Evolutionary conservation across 2,329 filamentous ascomycete genomes (phyloP), one percentile per base, ranked within the genome.

Genomic region (Decorospora gaudefroyi): DNA sequence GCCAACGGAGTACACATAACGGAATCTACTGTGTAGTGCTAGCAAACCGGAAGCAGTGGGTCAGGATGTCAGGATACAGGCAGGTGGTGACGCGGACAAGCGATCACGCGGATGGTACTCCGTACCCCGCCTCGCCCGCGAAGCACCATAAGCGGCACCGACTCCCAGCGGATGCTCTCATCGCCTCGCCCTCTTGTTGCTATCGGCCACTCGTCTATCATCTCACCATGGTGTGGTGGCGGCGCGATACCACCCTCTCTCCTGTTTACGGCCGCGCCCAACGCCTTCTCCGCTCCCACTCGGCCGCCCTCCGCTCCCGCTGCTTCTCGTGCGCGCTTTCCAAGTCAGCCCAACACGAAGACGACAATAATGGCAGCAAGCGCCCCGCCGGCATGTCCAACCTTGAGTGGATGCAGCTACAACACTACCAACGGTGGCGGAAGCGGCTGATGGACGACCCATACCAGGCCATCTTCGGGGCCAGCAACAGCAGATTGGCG

Each of bases 401-500:
- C 21, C 50, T 61, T 9, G 58, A 69, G 30, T 68, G 65, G 64
- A 41, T 60, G 26, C 64, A 64, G 30, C 28, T 63, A 12, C 58
- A 61, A 27, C 57, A 64, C 22, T 61, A 63, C 21, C 48, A 51
- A 13, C 53, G 41, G n/a, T 68, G 62, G 65, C 62, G 54, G 45
- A 57, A 49, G 48, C 46, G 53, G 17, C 35, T 75, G 22, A 62
- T 71, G 26, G 57, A 68, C 12, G 69, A 76, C 40, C 73, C 74
- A 8, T 76, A 76, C 39, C 62, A 68, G 38, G 65, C 70, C 6
- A 53, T 75, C 21, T 76, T 76, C 41, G 74, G 73, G 2, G 70
- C 69, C 2, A 69, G 67, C 30, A 62, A 70, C 40, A 57, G 62
- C 12, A 65, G 66, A 62, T 42, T 69, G 19, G 58, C 23, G 39